Evolutionary conservation across 2,329 filamentous ascomycete genomes (phyloP), one percentile per base, ranked within the genome.

Genomic region (Talaromyces sp.): DNA sequence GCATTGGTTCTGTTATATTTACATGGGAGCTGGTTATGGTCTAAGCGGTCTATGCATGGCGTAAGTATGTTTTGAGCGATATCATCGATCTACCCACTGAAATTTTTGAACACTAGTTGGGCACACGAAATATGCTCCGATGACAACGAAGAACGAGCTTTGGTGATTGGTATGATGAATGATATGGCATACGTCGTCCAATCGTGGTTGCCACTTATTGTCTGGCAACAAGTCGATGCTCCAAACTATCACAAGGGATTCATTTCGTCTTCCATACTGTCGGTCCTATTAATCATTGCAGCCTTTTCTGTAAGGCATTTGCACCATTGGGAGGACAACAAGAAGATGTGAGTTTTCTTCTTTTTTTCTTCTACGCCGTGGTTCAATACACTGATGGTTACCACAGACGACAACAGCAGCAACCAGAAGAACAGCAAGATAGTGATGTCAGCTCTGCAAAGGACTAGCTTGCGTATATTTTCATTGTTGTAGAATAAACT

Each of bases 131-230:
- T 84, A 22, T 85, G 82, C 62, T 75, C 79, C 3, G 73, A 74
- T 3, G 80, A 87, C 54, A 84, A 86, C 59, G 87, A 90, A 71
- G 87, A 90, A 73, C 77, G 87, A 10, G 86, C 88, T 0, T 75
- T 91, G 4, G 85, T 90, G 0, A 81, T 87, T 0, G 87, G 80
- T 0, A 75, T 79, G 17, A 90, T 90, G 85, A 90, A 90, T 63
- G 82, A 88, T 69, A 82, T 90, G 76, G 87, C 86, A 0, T 89
- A 89, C 63, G 85, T 89, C 1, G 73, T 91, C 51, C 86, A 90
- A 68, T 85, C 87, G 0, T 90, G 87, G 87, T 70, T 91, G 49
- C 88, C 88, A 7, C 78, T 88, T 33, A 69, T 88, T 9, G 80
- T 88, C 10, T 89, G 86, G 87, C 83, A 86, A 73, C 84, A 87